Conservation (phyloP, 805 yeast species). For the Nakazawaea ishiwadae region DNA sequence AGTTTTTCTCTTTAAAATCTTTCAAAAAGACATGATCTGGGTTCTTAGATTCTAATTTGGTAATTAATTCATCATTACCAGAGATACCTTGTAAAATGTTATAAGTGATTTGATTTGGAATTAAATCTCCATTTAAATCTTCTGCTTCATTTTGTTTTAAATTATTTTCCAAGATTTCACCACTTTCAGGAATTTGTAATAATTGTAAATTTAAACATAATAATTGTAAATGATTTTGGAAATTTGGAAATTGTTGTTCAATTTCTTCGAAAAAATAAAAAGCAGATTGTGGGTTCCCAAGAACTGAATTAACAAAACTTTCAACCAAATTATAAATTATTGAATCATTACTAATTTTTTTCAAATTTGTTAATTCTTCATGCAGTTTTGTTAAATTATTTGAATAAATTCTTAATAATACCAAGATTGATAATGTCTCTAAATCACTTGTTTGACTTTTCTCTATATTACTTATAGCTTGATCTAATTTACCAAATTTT, state of each 20-base stretch:
- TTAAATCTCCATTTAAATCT: constrained; percentile 33
- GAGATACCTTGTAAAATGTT: constrained; percentile 48
- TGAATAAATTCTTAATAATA: constrained; percentile 35
- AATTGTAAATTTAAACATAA: constrained; percentile 75
- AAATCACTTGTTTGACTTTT: constrained; percentile 26
- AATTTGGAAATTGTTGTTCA: constrained; percentile 48
- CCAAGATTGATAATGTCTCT: constrained; percentile 32
- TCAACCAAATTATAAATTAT: constrained; percentile 75
- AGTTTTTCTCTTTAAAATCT: constrained; percentile 58
- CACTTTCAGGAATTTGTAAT: constrained; percentile 78
- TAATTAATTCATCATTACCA: constrained; percentile 33
- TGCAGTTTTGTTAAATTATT: constrained; percentile 41
- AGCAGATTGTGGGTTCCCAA: constrained; percentile 34
- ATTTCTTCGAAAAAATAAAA: constrained; percentile 80
- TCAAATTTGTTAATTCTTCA: constrained; percentile 37
- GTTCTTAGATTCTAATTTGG: constrained; percentile 39
- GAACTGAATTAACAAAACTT: constrained; percentile 54
- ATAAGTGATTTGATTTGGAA: constrained; percentile 64
- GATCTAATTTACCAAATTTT: constrained; percentile 34
- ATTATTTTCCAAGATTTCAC: constrained; percentile 50
- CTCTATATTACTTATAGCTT: constrained; percentile 35
- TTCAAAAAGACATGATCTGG: constrained; percentile 53
- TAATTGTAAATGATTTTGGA: constrained; percentile 55
- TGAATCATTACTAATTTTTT: constrained; percentile 60
- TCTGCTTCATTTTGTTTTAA: constrained; percentile 24